These are phyloP conservation scores for Malus orientalis DNA, from an alignment of 306 rosid genomes.

Conservation along the genomic window DNA sequence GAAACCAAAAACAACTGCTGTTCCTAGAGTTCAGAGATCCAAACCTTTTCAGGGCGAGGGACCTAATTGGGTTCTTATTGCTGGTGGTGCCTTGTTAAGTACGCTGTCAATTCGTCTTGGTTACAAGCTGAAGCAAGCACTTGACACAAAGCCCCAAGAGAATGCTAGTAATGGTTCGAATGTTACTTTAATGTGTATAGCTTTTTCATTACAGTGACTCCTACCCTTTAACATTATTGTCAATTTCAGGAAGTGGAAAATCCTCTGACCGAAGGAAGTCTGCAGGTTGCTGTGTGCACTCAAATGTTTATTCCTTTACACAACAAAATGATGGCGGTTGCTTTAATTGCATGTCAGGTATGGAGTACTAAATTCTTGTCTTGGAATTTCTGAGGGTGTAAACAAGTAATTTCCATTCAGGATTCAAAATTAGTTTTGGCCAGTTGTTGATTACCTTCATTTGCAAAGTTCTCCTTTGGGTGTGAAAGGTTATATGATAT, in stretches of 20 bases:
- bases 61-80: constrained; percentile 79
- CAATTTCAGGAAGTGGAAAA: constrained; percentile 52
- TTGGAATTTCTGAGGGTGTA: neutral
- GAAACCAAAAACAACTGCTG: constrained; percentile 52
- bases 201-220: constrained; percentile 5
- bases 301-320: constrained; percentile 49
- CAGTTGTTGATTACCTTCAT: neutral
- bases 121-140: constrained; percentile 78
- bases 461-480: neutral
- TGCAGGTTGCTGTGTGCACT: constrained; percentile 39
- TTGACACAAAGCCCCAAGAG: constrained; percentile 60
- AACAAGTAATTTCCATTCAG: neutral
- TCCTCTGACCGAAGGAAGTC: constrained; percentile 46
- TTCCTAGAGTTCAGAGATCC: constrained; percentile 50
- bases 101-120: constrained; percentile 76
- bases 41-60: constrained; percentile 48
- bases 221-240: constrained; percentile 14
- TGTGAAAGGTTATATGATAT: neutral
- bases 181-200: constrained; percentile 4
- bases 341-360: constrained; percentile 70
- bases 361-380: constrained; percentile 3
- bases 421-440: neutral
- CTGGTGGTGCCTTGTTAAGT: constrained; percentile 86
- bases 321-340: constrained; percentile 57
- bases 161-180: constrained; percentile 28